Evolutionary conservation across 495 filamentous ascomycete species (phyloP), one percentile per base, ranked within the genome.

Genomic region (Xanthoparmelia taractica): DNA sequence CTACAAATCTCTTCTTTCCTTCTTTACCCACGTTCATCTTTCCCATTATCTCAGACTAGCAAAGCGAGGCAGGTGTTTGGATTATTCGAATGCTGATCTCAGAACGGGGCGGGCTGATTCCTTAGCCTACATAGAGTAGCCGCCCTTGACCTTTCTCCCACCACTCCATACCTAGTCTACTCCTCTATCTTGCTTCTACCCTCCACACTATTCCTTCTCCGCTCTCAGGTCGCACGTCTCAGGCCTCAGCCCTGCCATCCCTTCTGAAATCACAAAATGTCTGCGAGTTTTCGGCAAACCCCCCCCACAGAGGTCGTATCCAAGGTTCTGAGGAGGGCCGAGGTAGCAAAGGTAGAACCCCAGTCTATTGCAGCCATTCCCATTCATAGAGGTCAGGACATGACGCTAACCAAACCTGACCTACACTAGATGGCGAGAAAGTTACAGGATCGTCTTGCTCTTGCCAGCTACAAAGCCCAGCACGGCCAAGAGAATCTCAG

Each of bases 401-500:
- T 18, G 43, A 20, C 58, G 48, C 56, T 59, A 47, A 62, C 43
- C 38, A 43, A 43, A 11, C 31, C 31, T 50, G 48, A 11, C 31
- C 31, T 48, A 18, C 20, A 47, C 45, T 66, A 98, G 94, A 94
- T 97, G 75, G 94, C 91, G 61, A 79, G 92, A 74, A 87, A 85
- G 70, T 79, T 99, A 40, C 90, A 96, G 74, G 89, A 95, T 77
- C 91, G 93, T 52, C 82, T 99, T 40, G 93, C 95, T 67, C 83
- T 97, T 58, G 94, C 94, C 72, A 92, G 90, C 77, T 91, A 96
- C 83, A 99, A 97, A 77, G 90, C 92, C 59, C 89, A 93, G 74
- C 86, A 96, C 75, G 93, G 93, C 65, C 87, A 87, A 82, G 85
- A 92, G 72, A 83, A 89, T 73, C 80, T 91, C 60, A 84, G 85